Base-by-base conservation (phyloP, 2,329 filamentous ascomycete species). In the Alternaria alternata region DNA sequence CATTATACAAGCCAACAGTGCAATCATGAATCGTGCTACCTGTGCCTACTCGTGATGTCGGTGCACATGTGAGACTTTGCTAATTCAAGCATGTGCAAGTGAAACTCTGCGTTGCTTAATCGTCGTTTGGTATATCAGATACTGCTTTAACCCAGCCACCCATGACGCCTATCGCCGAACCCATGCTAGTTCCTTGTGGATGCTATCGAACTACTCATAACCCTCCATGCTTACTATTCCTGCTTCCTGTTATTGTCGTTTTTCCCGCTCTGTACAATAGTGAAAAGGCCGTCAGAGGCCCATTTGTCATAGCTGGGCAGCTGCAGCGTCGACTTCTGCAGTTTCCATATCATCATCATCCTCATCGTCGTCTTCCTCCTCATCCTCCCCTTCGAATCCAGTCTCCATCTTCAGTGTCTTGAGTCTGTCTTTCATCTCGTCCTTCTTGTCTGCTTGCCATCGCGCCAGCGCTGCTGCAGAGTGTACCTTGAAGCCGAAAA, bases 401-500 rank as follows among this genome's bases (percentile, higher is more conserved):
- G 89, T 90, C 62, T 96, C 91, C 14, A 97, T 85, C 32, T 83
- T 83, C 34, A 81, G 79, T 63, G 89, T 88, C 68, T 90, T 85
- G 65, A 99, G 83, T 42, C 94, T 85, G 54, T 88, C 85, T 71
- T 93, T 89, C 90, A 97, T 93, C 47, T 93, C 89, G 56, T 94
- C 90, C 61, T 93, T 86, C 76, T 91, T 88, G 44, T 84, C 85
- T 75, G 92, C 89, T 81, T 99, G 95, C 95, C 95, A 99, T 72
- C 95, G 88, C 68, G 93, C 89, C 68, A 99, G 83, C 3, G 94
- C 90, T 0, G 95, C 94, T 16, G 91, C 87, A 5, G 93, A 92
- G 81, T 99, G 95, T 6, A 99, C 93, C 75, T 92, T 93, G 85
- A 99, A 99, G 34, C 95, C 95, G 78, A 95, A 99, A 62, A 96